Evolutionary conservation across 768 basidiomycete genomes (phyloP).

Genomic region (Leccinum ochraceum): DNA sequence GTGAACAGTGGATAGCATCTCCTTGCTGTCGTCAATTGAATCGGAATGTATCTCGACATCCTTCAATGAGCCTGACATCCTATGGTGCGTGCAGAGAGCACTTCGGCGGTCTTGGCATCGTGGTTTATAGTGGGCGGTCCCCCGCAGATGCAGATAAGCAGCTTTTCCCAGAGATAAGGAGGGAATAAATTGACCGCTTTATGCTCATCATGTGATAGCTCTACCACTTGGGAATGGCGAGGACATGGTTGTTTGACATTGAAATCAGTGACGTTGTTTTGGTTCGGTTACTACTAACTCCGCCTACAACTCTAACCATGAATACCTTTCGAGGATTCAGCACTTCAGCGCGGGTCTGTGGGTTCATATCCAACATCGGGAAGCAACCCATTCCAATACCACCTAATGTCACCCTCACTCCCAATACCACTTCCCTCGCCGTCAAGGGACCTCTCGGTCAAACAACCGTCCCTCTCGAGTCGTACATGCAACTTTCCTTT

Average conservation of each 20-base stretch:
- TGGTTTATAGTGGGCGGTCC: background rate
- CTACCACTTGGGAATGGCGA: background rate
- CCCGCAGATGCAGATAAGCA: background rate
- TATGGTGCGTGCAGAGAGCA: background rate
- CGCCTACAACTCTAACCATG: slow-evolving; percentile 10
- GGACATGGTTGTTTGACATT: background rate
- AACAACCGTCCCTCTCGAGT: slow-evolving; percentile 46
- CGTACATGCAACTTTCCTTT: slow-evolving; percentile 44
- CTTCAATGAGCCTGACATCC: background rate
- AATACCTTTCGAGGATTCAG: slow-evolving; percentile 43
- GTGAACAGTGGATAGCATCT: slow-evolving; percentile 9
- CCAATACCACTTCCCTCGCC: slow-evolving; percentile 38
- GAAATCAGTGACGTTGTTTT: background rate
- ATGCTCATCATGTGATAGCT: background rate
- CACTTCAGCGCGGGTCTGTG: slow-evolving; percentile 48
- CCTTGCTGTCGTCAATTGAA: background rate
- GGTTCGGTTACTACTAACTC: background rate
- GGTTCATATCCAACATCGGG: slow-evolving; percentile 58
- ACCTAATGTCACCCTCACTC: slow-evolving; percentile 43
- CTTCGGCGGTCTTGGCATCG: background rate
- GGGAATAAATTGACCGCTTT: background rate
- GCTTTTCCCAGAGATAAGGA: slow-evolving; percentile 3
- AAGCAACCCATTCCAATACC: slow-evolving; percentile 61
- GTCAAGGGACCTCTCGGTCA: slow-evolving; percentile 63
- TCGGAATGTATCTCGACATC: background rate